Percentiles rank a stretch among this genome's conserved stretches.
Evolutionary conservation across 1,284 basidiomycete genomes (phyloP).

Genomic region (Schizophyllum commune): DNA sequence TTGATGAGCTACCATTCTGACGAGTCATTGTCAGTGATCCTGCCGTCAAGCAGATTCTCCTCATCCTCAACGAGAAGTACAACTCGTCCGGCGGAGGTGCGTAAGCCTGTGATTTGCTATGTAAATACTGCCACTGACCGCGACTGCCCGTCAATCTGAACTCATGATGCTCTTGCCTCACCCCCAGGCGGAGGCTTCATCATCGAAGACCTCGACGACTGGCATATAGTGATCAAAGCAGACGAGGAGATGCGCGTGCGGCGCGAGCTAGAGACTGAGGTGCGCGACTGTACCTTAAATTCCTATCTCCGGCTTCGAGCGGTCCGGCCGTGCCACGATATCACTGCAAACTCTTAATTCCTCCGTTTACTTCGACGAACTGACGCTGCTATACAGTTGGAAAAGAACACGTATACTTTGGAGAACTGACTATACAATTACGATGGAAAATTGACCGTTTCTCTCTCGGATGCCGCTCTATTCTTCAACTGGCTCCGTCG

Average conservation of each 20-base stretch:
- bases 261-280: constrained; percentile 71
- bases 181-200: constrained; percentile 44
- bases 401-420: constrained; percentile 42
- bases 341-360: too few species aligned
- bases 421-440: constrained; percentile 8
- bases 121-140: too few species aligned
- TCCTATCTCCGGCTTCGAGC: too few species aligned
- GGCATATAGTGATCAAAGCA: constrained; percentile 75
- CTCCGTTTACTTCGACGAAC: background rate
- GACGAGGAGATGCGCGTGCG: constrained; percentile 73
- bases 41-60: constrained; percentile 80
- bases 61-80: constrained; percentile 72
- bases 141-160: too few species aligned
- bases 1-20: too few species aligned
- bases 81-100: constrained; percentile 10
- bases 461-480: too few species aligned
- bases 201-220: constrained; percentile 82
- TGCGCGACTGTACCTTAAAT: constrained; percentile 27
- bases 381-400: constrained; percentile 22
- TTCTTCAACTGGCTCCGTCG: too few species aligned
- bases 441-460: too few species aligned
- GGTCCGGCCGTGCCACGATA: too few species aligned
- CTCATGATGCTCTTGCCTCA: too few species aligned
- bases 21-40: constrained; percentile 42
- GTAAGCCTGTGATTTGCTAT: too few species aligned